Conservation (phyloP, 1,284 basidiomycete species). For the Ustilago shanxiensis region DNA sequence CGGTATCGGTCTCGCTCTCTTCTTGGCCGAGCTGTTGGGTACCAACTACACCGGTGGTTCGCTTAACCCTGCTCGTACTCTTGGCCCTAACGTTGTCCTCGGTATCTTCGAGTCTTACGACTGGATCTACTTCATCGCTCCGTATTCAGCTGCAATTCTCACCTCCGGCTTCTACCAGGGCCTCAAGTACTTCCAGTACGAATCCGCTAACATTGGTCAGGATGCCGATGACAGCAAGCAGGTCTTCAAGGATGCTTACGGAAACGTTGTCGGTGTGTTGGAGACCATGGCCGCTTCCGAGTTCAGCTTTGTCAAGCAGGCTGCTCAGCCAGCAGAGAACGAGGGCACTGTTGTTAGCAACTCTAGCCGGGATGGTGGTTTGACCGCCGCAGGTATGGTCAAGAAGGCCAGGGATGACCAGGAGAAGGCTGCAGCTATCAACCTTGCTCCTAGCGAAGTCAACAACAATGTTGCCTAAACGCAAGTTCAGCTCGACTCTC, state of each 20-base stretch:
- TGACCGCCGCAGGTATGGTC: conserved; percentile 27
- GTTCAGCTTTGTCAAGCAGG: conserved; percentile 25
- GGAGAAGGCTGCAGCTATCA: conserved; percentile 31
- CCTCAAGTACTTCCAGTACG: conserved; percentile 54
- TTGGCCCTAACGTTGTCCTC: conserved; percentile 54
- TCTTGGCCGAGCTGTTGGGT: conserved; percentile 53
- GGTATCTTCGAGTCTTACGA: conserved; percentile 40
- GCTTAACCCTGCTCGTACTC: conserved; percentile 59
- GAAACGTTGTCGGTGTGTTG: conserved; percentile 50
- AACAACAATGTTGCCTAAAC: conserved; percentile 24
- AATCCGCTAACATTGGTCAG: conserved; percentile 57
- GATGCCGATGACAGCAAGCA: conserved; percentile 51
- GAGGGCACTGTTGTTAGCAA: conserved; percentile 26
- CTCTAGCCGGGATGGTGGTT: conserved; percentile 8
- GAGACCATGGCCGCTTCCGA: conserved; percentile 47
- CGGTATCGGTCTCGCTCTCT: conserved; percentile 59
- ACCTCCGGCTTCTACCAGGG: conserved; percentile 50
- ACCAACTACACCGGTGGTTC: conserved; percentile 63
- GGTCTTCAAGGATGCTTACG: conserved; percentile 49
- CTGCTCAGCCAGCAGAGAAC: conserved; percentile 28
- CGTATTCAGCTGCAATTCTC: conserved; percentile 52
- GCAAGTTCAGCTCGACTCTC: not conserved
- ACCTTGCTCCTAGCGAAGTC: conserved; percentile 25
- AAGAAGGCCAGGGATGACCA: conserved; percentile 33
- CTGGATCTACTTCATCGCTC: conserved; percentile 61